Conservation (phyloP, 148 eudicot species). For the Camellia lanceoleosa region DNA sequence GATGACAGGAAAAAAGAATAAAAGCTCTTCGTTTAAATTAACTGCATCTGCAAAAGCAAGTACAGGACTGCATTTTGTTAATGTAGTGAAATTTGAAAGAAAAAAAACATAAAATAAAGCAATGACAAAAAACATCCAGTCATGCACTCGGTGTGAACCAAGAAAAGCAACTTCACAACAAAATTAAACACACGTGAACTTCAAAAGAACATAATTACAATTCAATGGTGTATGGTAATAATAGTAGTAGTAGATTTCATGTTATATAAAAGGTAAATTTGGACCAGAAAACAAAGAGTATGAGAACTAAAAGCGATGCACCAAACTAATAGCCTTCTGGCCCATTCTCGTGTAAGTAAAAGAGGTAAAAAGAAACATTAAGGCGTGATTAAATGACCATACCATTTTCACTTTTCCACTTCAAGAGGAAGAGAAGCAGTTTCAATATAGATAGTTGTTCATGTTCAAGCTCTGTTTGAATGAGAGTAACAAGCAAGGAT, state of each 20-base stretch:
- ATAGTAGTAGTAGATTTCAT: background rate
- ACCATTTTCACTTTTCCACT: constrained; percentile 80
- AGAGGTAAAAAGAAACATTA: background rate
- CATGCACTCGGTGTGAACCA: too few species aligned
- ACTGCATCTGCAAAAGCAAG: constrained; percentile 41
- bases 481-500: constrained; percentile 53
- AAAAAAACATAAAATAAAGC: background rate
- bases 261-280: background rate
- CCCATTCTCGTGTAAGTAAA: background rate
- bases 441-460: constrained; percentile 58
- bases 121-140: too few species aligned
- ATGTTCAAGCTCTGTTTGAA: constrained; percentile 70
- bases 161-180: too few species aligned
- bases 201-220: too few species aligned
- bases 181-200: too few species aligned
- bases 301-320: background rate
- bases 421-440: constrained; percentile 50
- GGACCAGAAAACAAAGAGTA: background rate
- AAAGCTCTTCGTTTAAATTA: constrained; percentile 43
- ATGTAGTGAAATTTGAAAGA: background rate
- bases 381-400: constrained; percentile 8
- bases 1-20: constrained; percentile 68
- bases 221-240: too few species aligned
- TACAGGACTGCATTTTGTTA: background rate
- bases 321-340: background rate